Conservation (phyloP, 129 eudicot genomes). For the Dittrichia graveolens region DNA sequence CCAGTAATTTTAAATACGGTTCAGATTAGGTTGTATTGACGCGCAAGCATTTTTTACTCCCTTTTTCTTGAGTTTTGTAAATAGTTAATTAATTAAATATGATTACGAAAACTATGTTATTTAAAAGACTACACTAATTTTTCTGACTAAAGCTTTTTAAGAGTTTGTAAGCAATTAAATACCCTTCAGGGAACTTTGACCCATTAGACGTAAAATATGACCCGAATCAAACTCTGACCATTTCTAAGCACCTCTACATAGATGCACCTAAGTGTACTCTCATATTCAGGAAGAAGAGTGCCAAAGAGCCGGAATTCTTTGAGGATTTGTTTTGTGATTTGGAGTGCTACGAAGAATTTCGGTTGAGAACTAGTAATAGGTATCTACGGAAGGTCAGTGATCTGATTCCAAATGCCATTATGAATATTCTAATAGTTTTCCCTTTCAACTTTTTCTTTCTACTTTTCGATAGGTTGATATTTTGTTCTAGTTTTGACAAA, state of each 20-base stretch:
- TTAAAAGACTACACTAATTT: not conserved
- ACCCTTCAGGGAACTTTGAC: not conserved
- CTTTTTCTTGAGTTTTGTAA: not conserved
- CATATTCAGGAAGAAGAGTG: slow-evolving; percentile 62
- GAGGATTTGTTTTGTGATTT: slow-evolving; percentile 86
- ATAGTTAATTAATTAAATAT: not conserved
- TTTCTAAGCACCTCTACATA: not conserved
- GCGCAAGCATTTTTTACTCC: not conserved
- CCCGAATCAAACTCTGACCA: not conserved
- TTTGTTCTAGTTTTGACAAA: not conserved
- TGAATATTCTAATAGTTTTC: not conserved
- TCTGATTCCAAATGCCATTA: slow-evolving; percentile 13
- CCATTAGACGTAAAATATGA: not conserved
- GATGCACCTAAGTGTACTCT: not conserved
- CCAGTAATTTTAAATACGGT: not conserved
- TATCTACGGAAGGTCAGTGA: slow-evolving; percentile 71
- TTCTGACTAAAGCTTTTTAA: not conserved
- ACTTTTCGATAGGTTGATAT: slow-evolving; percentile 2
- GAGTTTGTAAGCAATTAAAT: not conserved
- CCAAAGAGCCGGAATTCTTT: slow-evolving; percentile 75
- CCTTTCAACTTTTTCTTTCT: not conserved
- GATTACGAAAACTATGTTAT: not conserved
- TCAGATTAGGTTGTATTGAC: not conserved
- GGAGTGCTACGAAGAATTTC: slow-evolving; percentile 77
- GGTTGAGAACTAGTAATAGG: slow-evolving; percentile 72